These are phyloP conservation scores for Xylaria arbuscula DNA, from an alignment of 2,329 filamentous ascomycete genomes.

Conservation along the genomic window DNA sequence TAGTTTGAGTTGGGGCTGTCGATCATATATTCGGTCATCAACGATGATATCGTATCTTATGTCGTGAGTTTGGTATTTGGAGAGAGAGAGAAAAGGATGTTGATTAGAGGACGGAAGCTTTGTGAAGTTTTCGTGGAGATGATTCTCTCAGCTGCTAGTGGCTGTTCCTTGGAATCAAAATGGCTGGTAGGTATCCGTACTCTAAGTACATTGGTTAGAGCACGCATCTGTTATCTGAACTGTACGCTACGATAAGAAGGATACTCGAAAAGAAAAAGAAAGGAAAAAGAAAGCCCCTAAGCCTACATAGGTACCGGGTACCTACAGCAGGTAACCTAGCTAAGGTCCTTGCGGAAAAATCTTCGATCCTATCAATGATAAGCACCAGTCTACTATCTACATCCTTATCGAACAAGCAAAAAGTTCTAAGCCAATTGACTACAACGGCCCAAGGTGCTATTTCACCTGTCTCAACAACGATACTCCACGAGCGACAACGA, in stretches of 20 bases:
- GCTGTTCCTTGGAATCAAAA: background rate
- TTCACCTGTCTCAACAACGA: slow-evolving; percentile 16
- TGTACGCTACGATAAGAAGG: no score
- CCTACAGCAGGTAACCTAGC: background rate
- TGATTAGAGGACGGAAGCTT: background rate
- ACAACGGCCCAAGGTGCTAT: slow-evolving; percentile 8
- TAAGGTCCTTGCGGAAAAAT: slow-evolving; percentile 33
- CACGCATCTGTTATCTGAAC: no score
- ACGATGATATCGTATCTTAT: no score
- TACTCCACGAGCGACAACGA: slow-evolving; percentile 9
- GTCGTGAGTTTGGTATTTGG: background rate
- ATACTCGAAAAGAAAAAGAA: no score
- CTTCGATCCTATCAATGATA: slow-evolving; percentile 37
- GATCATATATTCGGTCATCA: no score
- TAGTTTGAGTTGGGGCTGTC: background rate
- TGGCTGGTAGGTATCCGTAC: background rate
- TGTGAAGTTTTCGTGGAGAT: background rate
- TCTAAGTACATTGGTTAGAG: no score
- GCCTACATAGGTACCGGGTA: no score
- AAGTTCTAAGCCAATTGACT: slow-evolving; percentile 34
- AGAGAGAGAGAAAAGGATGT: background rate
- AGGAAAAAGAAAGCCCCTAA: no score
- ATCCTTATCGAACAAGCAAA: slow-evolving; percentile 37
- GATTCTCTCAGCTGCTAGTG: background rate
- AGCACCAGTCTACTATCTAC: slow-evolving; percentile 20